Evolutionary conservation across 495 filamentous ascomycete genomes (phyloP).

Genomic region (Penicillium verhagenii): DNA sequence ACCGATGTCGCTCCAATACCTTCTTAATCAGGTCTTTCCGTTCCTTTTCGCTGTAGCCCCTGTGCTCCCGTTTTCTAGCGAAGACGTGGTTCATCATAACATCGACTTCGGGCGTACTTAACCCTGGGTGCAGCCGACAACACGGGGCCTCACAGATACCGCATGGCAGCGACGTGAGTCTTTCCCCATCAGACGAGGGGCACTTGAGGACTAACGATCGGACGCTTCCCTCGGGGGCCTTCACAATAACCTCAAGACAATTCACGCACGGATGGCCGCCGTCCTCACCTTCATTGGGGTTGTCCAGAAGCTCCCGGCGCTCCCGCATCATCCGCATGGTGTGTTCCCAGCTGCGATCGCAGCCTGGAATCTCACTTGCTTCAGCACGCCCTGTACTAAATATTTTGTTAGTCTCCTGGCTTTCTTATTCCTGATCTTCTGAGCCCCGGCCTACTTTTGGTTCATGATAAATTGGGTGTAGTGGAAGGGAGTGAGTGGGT

Average conservation of each 20-base stretch:
- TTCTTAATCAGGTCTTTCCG: not conserved
- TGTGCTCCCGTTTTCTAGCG: not conserved
- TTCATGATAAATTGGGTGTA: not conserved
- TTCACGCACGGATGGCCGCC: not conserved
- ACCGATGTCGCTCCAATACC: not conserved
- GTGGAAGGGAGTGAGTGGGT: not conserved
- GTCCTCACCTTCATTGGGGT: not conserved
- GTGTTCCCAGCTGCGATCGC: not conserved
- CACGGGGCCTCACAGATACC: not conserved
- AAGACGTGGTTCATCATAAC: not conserved
- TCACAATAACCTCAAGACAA: not conserved
- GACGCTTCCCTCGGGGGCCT: not conserved
- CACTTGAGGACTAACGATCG: not conserved
- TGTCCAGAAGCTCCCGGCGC: not conserved
- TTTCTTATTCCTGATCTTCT: not conserved
- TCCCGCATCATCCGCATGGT: not conserved
- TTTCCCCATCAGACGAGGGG: not conserved
- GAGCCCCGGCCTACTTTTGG: not conserved
- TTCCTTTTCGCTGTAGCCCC: not conserved
- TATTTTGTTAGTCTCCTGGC: not conserved
- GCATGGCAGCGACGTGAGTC: not conserved
- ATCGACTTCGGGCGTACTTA: not conserved
- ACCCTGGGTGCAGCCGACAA: not conserved
- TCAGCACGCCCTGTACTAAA: not conserved
- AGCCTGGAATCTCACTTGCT: not conserved